phyloP scores from a whole-genome alignment of 1,284 basidiomycete species.

The Calocybe gambosa region DNA sequence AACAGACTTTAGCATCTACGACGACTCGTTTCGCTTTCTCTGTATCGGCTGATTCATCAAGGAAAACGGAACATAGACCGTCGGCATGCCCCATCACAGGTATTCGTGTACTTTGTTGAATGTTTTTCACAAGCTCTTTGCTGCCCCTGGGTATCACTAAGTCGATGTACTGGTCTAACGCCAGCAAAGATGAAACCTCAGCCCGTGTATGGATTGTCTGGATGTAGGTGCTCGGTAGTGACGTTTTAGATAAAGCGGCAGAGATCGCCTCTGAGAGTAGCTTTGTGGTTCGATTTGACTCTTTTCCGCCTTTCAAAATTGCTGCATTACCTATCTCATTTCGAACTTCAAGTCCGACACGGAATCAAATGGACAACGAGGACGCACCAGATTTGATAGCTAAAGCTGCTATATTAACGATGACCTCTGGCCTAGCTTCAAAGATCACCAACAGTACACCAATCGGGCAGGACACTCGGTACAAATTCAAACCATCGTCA shows the following conservation, averaged over 20 bases:
- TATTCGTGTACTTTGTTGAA: conserved; percentile 88
- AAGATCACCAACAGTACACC: conserved; percentile 97
- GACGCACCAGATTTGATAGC: conserved; percentile 91
- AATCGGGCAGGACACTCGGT: conserved; percentile 94
- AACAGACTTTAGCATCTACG: conserved; percentile 84
- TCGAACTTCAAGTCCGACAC: not conserved
- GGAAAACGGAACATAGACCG: conserved; percentile 85
- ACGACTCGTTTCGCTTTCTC: conserved; percentile 79
- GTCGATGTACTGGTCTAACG: conserved; percentile 90
- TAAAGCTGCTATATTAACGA: conserved; percentile 94
- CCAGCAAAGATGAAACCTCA: conserved; percentile 83
- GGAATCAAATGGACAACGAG: not conserved
- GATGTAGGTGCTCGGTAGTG: conserved; percentile 76
- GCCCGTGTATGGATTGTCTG: conserved; percentile 92
- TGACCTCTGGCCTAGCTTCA: conserved; percentile 96
- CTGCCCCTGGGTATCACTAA: conserved; percentile 96
- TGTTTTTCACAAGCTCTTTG: conserved; percentile 83
- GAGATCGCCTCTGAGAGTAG: conserved; percentile 80
- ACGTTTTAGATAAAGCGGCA: conserved; percentile 66
- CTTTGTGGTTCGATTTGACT: conserved; percentile 75
- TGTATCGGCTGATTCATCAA: conserved; percentile 78
- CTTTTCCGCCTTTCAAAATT: conserved; percentile 96
- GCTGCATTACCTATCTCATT: conserved; percentile 75
- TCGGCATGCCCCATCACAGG: conserved; percentile 99
- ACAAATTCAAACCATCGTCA: conserved; percentile 84